Evolutionary conservation across 106 monocot genomes (phyloP), one percentile per base, ranked within the genome.

Genomic region (Triglochin maritima): DNA sequence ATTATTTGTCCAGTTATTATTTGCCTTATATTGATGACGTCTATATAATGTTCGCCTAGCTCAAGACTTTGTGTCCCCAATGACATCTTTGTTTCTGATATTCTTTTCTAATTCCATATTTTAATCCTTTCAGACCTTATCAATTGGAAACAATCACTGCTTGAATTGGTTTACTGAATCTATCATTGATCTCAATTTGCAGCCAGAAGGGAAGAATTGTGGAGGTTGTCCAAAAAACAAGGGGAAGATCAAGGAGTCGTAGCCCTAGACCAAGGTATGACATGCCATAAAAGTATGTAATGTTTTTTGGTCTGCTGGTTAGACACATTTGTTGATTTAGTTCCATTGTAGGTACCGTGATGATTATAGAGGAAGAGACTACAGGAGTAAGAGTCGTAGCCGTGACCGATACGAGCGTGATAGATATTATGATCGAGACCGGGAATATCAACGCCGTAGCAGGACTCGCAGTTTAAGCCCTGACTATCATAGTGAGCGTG

Each of bases 171-270:
- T 29, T 29, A 29, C 29, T 29, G 29, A 29, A 29, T 29, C 29
- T 29, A 29, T 1, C 29, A 29, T 29, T 29, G 29, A 29, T 29
- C 13, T 15, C 3, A 6, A 45, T 62, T 61, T 78, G 46, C 71
- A 91, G 87, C 57, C 74, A 74, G 1, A 84, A 85, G 68, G 91
- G 91, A 73, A 87, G 81, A 66, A 74, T 87, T 54, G 72, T 85
- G 29, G 91, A 91, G 71, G 68, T 3, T 47, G 41, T 86, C 17
- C 61, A 75, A 8, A 78, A 59, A 71, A 50, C 77, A 63, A 86
- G 29, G 70, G 84, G 77, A 1, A 82, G 80, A 56, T 84, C 84
- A 4, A 81, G 87, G 72, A 91, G 91, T 69, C 87, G 82, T 51
- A 90, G 90, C 57, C 90, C 90, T 9, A 81, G 76, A 57, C 74